Conservation (phyloP, 2,329 filamentous ascomycete species). For the Periconia digitata region DNA sequence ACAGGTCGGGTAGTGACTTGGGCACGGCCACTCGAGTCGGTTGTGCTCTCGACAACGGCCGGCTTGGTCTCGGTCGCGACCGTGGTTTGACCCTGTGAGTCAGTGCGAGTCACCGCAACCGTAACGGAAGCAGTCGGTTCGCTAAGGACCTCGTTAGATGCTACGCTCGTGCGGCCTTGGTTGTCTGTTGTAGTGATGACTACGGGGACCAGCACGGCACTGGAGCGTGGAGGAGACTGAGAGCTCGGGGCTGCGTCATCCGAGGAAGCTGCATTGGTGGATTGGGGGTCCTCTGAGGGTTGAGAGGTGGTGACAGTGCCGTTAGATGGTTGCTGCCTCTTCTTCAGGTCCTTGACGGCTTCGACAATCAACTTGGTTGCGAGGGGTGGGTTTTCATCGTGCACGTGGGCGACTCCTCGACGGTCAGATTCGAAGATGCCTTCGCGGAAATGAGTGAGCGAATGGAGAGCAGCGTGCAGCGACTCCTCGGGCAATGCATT, state of each 20-base stretch:
- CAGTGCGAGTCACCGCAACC: constrained; percentile 43
- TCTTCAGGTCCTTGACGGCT: constrained; percentile 55
- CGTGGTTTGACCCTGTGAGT: constrained; percentile 40
- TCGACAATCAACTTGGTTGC: constrained; percentile 66
- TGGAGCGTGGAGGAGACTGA: constrained; percentile 1
- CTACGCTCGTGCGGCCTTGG: constrained; percentile 36
- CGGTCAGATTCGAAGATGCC: constrained; percentile 68
- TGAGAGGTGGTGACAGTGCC: constrained; percentile 18
- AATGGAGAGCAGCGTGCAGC: constrained; percentile 68
- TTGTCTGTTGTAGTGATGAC: constrained; percentile 42
- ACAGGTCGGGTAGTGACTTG: constrained; percentile 39
- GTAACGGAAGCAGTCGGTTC: constrained; percentile 43
- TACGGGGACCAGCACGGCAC: constrained; percentile 42
- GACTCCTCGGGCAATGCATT: constrained; percentile 60
- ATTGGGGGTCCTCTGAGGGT: constrained; percentile 1
- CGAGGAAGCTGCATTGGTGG: not conserved
- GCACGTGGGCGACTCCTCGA: constrained; percentile 64
- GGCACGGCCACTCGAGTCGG: constrained; percentile 43
- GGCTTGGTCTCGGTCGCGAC: constrained; percentile 43
- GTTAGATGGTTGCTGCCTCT: constrained; percentile 41
- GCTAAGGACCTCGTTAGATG: constrained; percentile 46
- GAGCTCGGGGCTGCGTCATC: not conserved
- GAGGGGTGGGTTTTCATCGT: constrained; percentile 62
- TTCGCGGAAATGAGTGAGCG: constrained; percentile 65
- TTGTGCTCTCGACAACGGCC: constrained; percentile 39